Evolutionary conservation across 371 early-diverging fungal species (phyloP), one percentile per base, ranked within the genome.

Genomic region (Apophysomyces trapeziformis): DNA sequence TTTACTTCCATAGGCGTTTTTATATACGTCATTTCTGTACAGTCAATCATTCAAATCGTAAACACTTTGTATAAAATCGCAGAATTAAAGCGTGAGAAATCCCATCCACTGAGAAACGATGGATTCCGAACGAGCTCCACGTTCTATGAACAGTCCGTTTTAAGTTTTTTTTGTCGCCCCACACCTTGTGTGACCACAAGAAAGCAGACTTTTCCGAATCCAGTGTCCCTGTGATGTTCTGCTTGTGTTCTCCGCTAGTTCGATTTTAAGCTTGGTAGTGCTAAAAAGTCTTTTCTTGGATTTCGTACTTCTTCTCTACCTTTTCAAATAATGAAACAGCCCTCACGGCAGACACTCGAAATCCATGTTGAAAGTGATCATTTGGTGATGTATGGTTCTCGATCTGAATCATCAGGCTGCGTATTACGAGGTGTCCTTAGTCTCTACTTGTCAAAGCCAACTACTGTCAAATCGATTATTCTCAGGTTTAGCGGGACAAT

Each of bases 351-450:
- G 37, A 70, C 73, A 43, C 47, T 76, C 14, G 71, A 69, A 11
- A 76, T 76, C 12, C 67, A 71, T 36, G 21, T 77, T 41, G 77
- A 77, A 38, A 74, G 66, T 64, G 70, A 71, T 26, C 65, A 63
- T 5, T 41, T 77, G 13, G 61, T 77, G 54, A 74, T 77, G 74
- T 68, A 74, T 59, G 77, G 74, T 26, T 63, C 69, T 9, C 57
- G 71, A 1, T 18, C 64, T 16, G 77, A 77, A 44, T 77, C 77
- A 3, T 63, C 74, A 56, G 77, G 77, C 9, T 77, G 77, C 61
- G 71, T 77, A 2, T 46, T 77, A 46, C 64, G 77, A 67, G 77
- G 77, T 7, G 67, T 64, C 0, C 44, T 77, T 18, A 61, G 61
- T 26, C 44, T 77, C 13, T 57, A 68, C 50, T 64, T 73, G 38